phyloP scores from a whole-genome alignment of 129 eudicot genomes.

The Ambrosia artemisiifolia region DNA sequence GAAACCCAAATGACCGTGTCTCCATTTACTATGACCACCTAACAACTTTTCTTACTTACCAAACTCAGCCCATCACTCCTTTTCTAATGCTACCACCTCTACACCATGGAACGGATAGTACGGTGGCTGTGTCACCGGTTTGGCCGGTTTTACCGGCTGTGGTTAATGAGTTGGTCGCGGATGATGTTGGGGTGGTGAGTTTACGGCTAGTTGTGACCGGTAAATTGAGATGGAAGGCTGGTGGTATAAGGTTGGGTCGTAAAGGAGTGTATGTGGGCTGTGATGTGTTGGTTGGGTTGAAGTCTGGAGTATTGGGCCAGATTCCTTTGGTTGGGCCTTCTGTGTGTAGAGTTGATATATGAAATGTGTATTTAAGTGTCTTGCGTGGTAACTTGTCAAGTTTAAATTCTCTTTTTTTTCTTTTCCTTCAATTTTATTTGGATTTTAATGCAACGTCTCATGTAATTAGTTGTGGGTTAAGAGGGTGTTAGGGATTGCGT shows the following conservation, averaged over 20 bases:
- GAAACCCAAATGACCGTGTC: slow-evolving; percentile 59
- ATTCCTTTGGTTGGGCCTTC: slow-evolving; percentile 61
- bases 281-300: slow-evolving; percentile 53
- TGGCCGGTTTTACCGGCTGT: slow-evolving; percentile 41
- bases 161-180: slow-evolving; percentile 39
- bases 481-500: too few relatives aligned
- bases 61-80: slow-evolving; percentile 41
- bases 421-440: too few relatives aligned
- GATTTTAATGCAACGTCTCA: too few relatives aligned
- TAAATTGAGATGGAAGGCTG: slow-evolving; percentile 45
- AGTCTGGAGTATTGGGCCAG: slow-evolving; percentile 45
- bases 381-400: too few relatives aligned
- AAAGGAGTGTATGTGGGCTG: slow-evolving; percentile 47
- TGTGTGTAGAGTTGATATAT: slow-evolving; percentile 48
- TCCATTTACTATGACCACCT: slow-evolving; percentile 52
- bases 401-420: too few relatives aligned
- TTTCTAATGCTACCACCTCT: slow-evolving; percentile 55
- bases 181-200: slow-evolving; percentile 42
- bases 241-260: slow-evolving; percentile 28
- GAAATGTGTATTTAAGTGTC: neutral
- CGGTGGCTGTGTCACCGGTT: slow-evolving; percentile 56
- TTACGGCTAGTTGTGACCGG: slow-evolving; percentile 54
- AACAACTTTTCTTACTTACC: slow-evolving; percentile 40
- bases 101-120: slow-evolving; percentile 47
- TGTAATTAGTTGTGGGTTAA: too few relatives aligned